phyloP scores from a whole-genome alignment of 2,329 filamentous ascomycete species.

The Colletotrichum falcatum region DNA sequence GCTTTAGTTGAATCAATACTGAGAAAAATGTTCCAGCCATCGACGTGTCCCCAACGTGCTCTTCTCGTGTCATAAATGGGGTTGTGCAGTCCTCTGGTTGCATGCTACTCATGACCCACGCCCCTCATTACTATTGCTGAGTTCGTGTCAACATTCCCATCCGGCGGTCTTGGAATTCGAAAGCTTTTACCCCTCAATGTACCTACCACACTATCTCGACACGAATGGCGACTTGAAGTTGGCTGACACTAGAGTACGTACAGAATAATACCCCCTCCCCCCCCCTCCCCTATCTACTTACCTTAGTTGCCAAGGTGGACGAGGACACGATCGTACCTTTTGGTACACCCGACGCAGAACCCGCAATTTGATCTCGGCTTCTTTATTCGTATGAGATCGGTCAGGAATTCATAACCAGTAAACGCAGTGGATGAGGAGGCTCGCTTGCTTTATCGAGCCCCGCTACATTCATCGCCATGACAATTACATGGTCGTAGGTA shows the following conservation, averaged over 20 bases:
- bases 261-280: background rate
- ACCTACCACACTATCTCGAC: no score
- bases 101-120: no score
- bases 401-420: no score
- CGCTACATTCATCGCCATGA: no score
- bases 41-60: background rate
- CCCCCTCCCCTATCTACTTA: no score
- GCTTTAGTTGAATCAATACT: conserved; percentile 21
- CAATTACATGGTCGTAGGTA: background rate
- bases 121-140: background rate
- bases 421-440: background rate
- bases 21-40: conserved; percentile 16
- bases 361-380: background rate
- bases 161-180: background rate
- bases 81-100: background rate
- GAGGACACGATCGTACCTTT: background rate
- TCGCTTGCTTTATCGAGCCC: background rate
- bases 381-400: background rate
- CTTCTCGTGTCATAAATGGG: background rate
- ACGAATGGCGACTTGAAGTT: background rate
- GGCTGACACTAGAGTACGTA: background rate
- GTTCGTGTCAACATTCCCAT: background rate
- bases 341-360: background rate
- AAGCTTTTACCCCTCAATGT: background rate
- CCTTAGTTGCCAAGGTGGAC: background rate